Evolutionary conservation across 176 grass and related monocot species (phyloP).

Genomic region (Secale cereale): DNA sequence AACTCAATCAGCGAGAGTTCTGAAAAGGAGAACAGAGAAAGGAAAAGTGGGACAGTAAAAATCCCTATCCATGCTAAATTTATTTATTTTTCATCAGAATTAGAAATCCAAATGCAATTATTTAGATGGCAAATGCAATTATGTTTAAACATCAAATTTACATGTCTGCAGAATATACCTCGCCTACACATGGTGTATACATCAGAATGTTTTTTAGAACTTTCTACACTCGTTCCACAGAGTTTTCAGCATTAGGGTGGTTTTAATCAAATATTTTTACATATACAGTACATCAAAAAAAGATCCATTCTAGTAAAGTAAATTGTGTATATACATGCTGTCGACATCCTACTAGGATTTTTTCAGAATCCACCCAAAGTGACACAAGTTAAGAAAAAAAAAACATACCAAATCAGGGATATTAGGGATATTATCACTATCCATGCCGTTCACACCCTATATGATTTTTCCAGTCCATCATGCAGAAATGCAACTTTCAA

Average conservation of each 20-base stretch:
- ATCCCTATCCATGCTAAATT: background rate
- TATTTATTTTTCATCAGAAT: background rate
- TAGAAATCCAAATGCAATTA: background rate
- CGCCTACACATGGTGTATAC: background rate
- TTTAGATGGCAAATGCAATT: too few species aligned
- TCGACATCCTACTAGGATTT: background rate
- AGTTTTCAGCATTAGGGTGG: background rate
- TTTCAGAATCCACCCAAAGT: background rate
- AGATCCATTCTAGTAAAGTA: background rate
- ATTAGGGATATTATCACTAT: background rate
- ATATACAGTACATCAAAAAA: conserved; percentile 1
- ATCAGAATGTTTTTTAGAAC: background rate
- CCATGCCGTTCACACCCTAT: background rate
- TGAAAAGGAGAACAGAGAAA: background rate
- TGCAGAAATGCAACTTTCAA: conserved; percentile 5
- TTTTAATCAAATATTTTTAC: background rate
- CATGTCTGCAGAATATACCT: background rate
- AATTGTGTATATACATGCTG: background rate
- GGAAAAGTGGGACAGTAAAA: background rate
- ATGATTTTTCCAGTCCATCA: conserved; percentile 17
- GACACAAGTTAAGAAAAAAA: conserved; percentile 11
- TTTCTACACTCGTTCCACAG: background rate
- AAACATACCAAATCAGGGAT: conserved; percentile 27
- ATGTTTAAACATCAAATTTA: background rate
- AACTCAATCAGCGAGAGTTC: background rate